phyloP scores from a whole-genome alignment of 1,284 basidiomycete genomes.

The Irpex sp. region DNA sequence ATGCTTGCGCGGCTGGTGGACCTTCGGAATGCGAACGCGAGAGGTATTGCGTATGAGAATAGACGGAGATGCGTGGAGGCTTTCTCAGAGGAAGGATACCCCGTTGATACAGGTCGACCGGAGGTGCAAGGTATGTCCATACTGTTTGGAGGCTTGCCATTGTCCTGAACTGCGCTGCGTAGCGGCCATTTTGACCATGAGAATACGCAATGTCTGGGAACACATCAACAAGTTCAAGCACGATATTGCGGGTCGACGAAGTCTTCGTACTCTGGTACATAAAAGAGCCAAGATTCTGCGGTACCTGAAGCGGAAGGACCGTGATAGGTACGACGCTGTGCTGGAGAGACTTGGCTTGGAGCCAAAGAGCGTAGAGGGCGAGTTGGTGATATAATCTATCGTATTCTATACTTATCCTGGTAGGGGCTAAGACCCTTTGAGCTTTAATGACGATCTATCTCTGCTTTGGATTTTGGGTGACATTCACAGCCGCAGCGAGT shows the following conservation, averaged over 20 bases:
- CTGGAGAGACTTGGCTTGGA: conserved; percentile 79
- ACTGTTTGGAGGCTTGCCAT: background rate
- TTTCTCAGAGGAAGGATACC: conserved; percentile 71
- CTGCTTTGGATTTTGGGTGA: too few relatives aligned
- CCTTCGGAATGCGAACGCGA: conserved; percentile 83
- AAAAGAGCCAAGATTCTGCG: conserved; percentile 79
- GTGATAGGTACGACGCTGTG: conserved; percentile 71
- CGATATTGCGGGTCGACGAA: conserved; percentile 78
- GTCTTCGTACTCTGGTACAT: conserved; percentile 75
- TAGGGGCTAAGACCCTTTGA: background rate
- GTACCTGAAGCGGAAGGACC: conserved; percentile 71
- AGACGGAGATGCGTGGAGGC: conserved; percentile 73
- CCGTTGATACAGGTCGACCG: conserved; percentile 77
- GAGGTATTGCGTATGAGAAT: conserved; percentile 85
- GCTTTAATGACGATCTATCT: too few relatives aligned
- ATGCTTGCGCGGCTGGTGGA: conserved; percentile 74
- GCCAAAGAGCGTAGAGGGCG: conserved; percentile 82
- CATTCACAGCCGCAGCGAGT: too few relatives aligned
- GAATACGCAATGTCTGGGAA: conserved; percentile 79
- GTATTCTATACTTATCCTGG: background rate
- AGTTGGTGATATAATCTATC: conserved; percentile 56
- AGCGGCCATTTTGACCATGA: conserved; percentile 87
- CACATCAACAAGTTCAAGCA: conserved; percentile 71
- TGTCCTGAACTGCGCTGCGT: background rate
- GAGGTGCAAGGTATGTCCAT: conserved; percentile 80